phyloP scores from a whole-genome alignment of 257 asterid genomes.

The Catharanthus roseus region DNA sequence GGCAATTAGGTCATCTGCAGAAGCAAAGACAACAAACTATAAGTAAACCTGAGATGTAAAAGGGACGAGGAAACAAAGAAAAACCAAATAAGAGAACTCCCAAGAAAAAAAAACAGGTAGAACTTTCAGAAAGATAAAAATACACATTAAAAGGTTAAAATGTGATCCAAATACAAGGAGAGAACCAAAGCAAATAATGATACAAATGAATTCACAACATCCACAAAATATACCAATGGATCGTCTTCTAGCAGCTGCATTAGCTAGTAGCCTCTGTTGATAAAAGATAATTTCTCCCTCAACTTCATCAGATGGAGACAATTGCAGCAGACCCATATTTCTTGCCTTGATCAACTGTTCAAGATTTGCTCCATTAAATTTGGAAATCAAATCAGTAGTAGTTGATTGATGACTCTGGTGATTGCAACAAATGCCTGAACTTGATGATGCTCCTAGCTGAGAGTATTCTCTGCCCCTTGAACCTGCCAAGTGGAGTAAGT shows the following conservation, averaged over 20 bases:
- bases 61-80: not conserved
- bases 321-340: constrained; percentile 44
- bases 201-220: constrained; percentile 8
- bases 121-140: not conserved
- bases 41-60: not conserved
- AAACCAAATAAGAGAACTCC: too few relatives aligned
- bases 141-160: not conserved
- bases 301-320: constrained; percentile 86
- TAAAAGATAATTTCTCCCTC: constrained; percentile 86
- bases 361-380: constrained; percentile 36
- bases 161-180: not conserved
- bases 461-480: constrained; percentile 54
- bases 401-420: constrained; percentile 32
- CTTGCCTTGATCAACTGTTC: constrained; percentile 50
- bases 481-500: constrained; percentile 44
- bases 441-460: constrained; percentile 67
- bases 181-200: not conserved
- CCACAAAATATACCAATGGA: constrained; percentile 45
- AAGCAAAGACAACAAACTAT: constrained; percentile 11
- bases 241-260: constrained; percentile 46
- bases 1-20: constrained; percentile 64
- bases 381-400: constrained; percentile 33
- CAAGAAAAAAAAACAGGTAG: not conserved
- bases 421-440: constrained; percentile 73
- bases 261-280: constrained; percentile 59